Conservation (phyloP, 1,139 yeast genomes). For the Pichia cactophila region DNA sequence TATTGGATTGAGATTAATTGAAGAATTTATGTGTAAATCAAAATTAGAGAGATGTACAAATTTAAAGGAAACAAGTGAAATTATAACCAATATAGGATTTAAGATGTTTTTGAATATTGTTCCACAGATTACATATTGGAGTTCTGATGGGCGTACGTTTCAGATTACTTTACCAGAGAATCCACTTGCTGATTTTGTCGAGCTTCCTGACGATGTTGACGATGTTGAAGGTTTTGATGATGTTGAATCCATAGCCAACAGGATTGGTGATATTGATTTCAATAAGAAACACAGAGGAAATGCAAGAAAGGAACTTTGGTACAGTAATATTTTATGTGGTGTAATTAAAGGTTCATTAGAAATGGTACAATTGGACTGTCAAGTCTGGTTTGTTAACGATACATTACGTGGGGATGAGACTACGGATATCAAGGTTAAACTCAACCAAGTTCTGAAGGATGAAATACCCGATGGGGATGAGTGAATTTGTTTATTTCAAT, state of each 20-base stretch:
- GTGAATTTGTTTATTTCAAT: slow-evolving; percentile 25
- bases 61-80: slow-evolving; percentile 83
- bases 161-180: slow-evolving; percentile 71
- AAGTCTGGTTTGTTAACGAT: slow-evolving; percentile 73
- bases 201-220: slow-evolving; percentile 54
- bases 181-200: slow-evolving; percentile 93
- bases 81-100: slow-evolving; percentile 80
- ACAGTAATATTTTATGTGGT: slow-evolving; percentile 84
- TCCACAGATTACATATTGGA: slow-evolving; percentile 68
- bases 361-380: slow-evolving; percentile 93
- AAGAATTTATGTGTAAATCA: slow-evolving; percentile 85
- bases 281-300: slow-evolving; percentile 30
- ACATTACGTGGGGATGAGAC: slow-evolving; percentile 72
- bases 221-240: slow-evolving; percentile 7
- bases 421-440: slow-evolving; percentile 71
- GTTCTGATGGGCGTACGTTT: slow-evolving; percentile 66
- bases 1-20: slow-evolving; percentile 85
- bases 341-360: slow-evolving; percentile 86
- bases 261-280: neutral
- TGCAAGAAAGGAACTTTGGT: slow-evolving; percentile 77
- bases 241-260: neutral
- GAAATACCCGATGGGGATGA: slow-evolving; percentile 98
- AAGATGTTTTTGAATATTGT: slow-evolving; percentile 78
- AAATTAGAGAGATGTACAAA: slow-evolving; percentile 75
- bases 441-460: slow-evolving; percentile 72